Percentiles rank a stretch among this genome's conserved stretches.
phyloP scores from a whole-genome alignment of 176 grass and related monocot genomes.

The Carex kokanica region DNA sequence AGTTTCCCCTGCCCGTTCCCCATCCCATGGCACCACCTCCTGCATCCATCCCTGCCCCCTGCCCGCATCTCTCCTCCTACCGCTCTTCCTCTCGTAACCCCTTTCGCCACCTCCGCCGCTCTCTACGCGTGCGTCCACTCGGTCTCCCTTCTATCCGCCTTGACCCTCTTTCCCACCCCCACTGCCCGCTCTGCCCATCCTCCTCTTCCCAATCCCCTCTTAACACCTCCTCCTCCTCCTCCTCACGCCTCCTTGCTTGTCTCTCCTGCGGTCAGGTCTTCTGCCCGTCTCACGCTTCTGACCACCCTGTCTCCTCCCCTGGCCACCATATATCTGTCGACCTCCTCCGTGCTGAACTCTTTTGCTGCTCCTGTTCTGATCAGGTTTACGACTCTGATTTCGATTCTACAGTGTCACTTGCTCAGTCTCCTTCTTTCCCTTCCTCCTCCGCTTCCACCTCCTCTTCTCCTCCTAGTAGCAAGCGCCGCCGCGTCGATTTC shows the following conservation, averaged over 20 bases:
- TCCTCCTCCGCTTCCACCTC: neutral
- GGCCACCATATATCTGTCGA: conserved; percentile 94
- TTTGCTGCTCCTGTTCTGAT: conserved; percentile 77
- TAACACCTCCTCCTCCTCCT: conserved; percentile 1
- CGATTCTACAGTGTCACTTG: conserved; percentile 70
- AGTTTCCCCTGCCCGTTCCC: neutral
- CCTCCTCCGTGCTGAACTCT: conserved; percentile 82
- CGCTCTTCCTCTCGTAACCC: conserved; percentile 40
- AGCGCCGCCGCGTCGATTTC: conserved; percentile 70
- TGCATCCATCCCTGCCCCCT: conserved; percentile 49
- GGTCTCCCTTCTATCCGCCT: conserved; percentile 67
- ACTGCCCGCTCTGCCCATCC: conserved; percentile 45
- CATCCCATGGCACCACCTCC: conserved; percentile 16
- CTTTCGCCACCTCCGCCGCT: conserved; percentile 77
- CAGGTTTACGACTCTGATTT: conserved; percentile 94
- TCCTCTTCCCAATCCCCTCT: conserved; percentile 7
- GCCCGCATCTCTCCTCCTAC: conserved; percentile 65
- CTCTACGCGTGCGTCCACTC: conserved; percentile 62
- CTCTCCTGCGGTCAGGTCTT: conserved; percentile 69
- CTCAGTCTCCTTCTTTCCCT: conserved; percentile 46
- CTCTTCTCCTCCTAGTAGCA: conserved; percentile 22
- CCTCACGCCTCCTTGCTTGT: conserved; percentile 64
- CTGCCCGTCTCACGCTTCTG: conserved; percentile 55
- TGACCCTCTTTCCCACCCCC: conserved; percentile 56
- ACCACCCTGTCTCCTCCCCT: conserved; percentile 34